These are phyloP conservation scores for Blastobotrys mokoenaii DNA, from an alignment of 805 yeast species.

Conservation along the genomic window DNA sequence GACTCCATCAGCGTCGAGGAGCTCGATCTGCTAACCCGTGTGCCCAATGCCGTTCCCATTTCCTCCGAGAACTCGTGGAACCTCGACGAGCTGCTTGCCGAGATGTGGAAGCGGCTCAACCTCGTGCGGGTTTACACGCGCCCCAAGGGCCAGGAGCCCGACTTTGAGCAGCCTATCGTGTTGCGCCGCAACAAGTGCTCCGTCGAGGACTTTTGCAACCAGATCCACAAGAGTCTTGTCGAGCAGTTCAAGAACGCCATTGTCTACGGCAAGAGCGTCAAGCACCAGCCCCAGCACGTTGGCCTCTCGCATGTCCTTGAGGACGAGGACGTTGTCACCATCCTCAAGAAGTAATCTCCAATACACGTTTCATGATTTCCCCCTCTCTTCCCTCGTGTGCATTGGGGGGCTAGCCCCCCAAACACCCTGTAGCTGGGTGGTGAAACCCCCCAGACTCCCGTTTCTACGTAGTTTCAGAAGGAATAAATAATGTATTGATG, in stretches of 20 bases:
- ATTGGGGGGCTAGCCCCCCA: no score
- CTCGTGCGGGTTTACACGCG: slow-evolving; percentile 94
- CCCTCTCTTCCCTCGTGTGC: no score
- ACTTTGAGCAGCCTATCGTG: slow-evolving; percentile 91
- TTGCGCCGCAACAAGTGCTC: slow-evolving; percentile 72
- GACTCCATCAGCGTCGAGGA: slow-evolving; percentile 94
- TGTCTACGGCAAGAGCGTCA: slow-evolving; percentile 86
- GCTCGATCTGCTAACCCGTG: slow-evolving; percentile 78
- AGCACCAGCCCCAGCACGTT: slow-evolving; percentile 96
- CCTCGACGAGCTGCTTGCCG: slow-evolving; percentile 83
- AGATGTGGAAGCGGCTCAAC: slow-evolving; percentile 90
- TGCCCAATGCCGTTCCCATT: slow-evolving; percentile 96
- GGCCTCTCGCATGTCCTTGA: slow-evolving; percentile 76
- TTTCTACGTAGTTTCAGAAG: neutral
- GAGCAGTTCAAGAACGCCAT: slow-evolving; percentile 90
- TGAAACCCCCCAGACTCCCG: no score
- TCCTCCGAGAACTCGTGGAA: slow-evolving; percentile 97
- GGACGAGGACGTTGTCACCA: slow-evolving; percentile 97
- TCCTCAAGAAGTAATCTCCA: slow-evolving; percentile 52
- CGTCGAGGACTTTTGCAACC: slow-evolving; percentile 93
- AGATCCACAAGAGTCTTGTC: slow-evolving; percentile 88
- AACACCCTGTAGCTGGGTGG: no score
- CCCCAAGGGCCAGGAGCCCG: slow-evolving; percentile 92
- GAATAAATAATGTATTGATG: neutral
- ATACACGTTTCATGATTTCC: neutral